phyloP scores from a whole-genome alignment of 2,329 filamentous ascomycete species.

The Plenodomus biglobosus region DNA sequence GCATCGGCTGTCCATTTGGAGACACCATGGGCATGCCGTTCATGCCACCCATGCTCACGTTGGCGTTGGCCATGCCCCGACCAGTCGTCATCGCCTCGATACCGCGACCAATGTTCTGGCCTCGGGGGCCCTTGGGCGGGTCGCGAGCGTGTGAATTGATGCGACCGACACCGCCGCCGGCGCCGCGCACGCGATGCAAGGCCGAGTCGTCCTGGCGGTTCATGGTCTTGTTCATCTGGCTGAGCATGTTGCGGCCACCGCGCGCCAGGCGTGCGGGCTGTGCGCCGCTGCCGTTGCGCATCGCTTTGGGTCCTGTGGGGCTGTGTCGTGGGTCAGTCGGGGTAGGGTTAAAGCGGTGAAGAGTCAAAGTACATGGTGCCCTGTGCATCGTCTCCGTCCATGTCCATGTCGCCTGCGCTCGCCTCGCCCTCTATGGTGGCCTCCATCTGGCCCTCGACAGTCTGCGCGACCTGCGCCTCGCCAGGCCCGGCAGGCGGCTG shows the following conservation, averaged over 20 bases:
- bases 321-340: constrained; percentile 51
- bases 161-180: constrained; percentile 72
- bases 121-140: constrained; percentile 70
- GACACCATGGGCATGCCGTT: constrained; percentile 46
- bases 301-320: constrained; percentile 91
- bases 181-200: constrained; percentile 75
- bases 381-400: constrained; percentile 60
- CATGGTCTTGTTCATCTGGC: constrained; percentile 80
- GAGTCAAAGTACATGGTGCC: constrained; percentile 48
- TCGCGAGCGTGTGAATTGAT: constrained; percentile 76
- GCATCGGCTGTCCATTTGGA: constrained; percentile 49
- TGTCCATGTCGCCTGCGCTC: constrained; percentile 64
- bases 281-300: constrained; percentile 69
- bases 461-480: constrained; percentile 30
- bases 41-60: constrained; percentile 36
- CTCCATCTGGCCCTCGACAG: constrained; percentile 27
- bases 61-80: constrained; percentile 42
- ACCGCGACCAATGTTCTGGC: constrained; percentile 41
- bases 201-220: constrained; percentile 74
- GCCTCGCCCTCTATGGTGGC: constrained; percentile 31
- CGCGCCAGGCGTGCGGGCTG: constrained; percentile 48
- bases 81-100: constrained; percentile 43
- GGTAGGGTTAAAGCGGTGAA: constrained; percentile 1
- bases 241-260: constrained; percentile 70
- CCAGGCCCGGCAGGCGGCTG: constrained; percentile 57